Evolutionary conservation across 257 asterid species (phyloP), one percentile per base, ranked within the genome.

Genomic region (Solanum medicagineum): DNA sequence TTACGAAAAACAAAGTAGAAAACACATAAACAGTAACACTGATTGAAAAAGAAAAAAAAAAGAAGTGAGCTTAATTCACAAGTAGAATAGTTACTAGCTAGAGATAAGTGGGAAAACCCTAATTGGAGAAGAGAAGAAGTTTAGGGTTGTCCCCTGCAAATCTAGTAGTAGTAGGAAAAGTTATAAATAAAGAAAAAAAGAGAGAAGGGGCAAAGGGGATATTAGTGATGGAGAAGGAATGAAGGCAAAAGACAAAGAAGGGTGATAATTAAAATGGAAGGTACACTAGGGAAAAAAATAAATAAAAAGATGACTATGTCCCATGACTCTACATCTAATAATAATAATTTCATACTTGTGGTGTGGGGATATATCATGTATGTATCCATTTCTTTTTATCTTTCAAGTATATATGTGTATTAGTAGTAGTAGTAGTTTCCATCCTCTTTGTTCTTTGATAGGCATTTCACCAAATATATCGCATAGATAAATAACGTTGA

Each of bases 211-310:
- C 86, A 88, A 87, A 86, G 87, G 89, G 89, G 91, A 87, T 91
- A 89, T 87, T 89, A 89, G 91, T 90, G 93, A 92, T 91, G 87
- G 91, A 77, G 90, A 83, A 77, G 82, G 93, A 91, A 90, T 89
- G 94, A 92, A 91, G 88, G 94, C 90, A 90, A 92, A 91, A 92
- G 97, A 92, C 94, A 93, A 87, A 86, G 81, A 16, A 8, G 82
- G 55, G 60, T 20, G 8, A 7, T 86, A 90, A 90, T 91, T 69
- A 69, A 86, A 91, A 91, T 90, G 93, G 90, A 89, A 87, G 91
- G 94, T 87, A 89, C 92, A 90, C 89, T 88, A 75, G 82, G 65
- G 40, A 17, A 89, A 91, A 91, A 91, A 90, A 89, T 36, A 36
- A 86, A 81, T 16, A 24, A 87, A 90, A 91, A 88, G 87, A 90